phyloP scores from a whole-genome alignment of 306 rosid genomes.

The Betula pendula region DNA sequence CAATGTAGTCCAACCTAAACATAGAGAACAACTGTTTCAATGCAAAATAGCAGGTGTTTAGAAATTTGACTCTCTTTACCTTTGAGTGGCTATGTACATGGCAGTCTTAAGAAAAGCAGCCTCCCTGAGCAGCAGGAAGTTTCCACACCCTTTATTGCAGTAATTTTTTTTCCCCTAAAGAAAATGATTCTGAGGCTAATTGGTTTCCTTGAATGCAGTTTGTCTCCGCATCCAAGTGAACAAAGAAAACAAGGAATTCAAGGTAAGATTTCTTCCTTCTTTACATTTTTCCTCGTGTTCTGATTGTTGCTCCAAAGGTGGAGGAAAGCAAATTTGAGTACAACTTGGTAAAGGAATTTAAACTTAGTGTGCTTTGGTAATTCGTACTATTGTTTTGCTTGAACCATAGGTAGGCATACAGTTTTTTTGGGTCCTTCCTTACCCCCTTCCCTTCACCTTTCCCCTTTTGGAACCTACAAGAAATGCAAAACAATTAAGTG shows the following conservation, averaged over 20 bases:
- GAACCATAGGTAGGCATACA: background rate
- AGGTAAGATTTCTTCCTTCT: slow-evolving; percentile 45
- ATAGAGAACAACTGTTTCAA: background rate
- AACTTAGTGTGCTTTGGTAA: background rate
- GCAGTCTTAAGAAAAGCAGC: background rate
- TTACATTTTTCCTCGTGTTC: background rate
- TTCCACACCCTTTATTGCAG: slow-evolving; percentile 8
- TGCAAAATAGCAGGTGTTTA: background rate
- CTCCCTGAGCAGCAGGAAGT: background rate
- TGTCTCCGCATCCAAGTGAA: slow-evolving; percentile 95
- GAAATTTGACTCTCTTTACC: background rate
- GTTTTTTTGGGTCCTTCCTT: background rate
- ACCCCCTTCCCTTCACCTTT: background rate
- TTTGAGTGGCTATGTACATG: background rate
- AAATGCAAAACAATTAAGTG: background rate
- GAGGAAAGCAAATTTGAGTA: background rate
- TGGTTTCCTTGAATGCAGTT: slow-evolving; percentile 47
- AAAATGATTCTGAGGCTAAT: background rate
- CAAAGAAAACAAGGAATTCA: slow-evolving; percentile 90
- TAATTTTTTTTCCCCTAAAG: background rate
- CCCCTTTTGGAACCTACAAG: background rate
- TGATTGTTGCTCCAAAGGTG: background rate
- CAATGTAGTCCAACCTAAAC: background rate
- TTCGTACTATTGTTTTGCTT: background rate
- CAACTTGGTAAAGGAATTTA: background rate